Evolutionary conservation across 805 yeast species (phyloP).

Genomic region (Starmera pachycereana): DNA sequence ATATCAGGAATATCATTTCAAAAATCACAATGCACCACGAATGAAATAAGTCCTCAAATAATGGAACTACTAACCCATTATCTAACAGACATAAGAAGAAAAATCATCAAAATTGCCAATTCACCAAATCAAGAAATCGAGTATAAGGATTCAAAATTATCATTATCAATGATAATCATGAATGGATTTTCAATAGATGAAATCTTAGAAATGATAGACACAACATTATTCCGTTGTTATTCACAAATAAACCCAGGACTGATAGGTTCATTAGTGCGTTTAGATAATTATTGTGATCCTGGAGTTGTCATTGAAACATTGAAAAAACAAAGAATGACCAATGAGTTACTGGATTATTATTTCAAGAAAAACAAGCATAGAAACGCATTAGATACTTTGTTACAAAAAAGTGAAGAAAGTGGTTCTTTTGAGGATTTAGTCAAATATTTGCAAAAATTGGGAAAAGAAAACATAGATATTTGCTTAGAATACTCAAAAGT

Average conservation of each 20-base stretch:
- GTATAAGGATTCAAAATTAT: slow-evolving; percentile 13
- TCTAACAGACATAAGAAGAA: slow-evolving; percentile 40
- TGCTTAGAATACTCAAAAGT: slow-evolving; percentile 47
- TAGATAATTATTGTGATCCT: slow-evolving; percentile 65
- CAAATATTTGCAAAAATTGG: slow-evolving; percentile 48
- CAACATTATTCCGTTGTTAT: slow-evolving; percentile 70
- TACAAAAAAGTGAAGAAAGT: slow-evolving; percentile 19
- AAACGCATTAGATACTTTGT: slow-evolving; percentile 56
- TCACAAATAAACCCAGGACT: slow-evolving; percentile 56
- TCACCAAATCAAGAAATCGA: slow-evolving; percentile 5
- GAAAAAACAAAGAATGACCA: slow-evolving; percentile 34
- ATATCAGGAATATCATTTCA: slow-evolving; percentile 15
- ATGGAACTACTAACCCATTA: slow-evolving; percentile 26
- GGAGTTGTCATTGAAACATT: slow-evolving; percentile 48
- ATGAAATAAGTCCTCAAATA: slow-evolving; percentile 6
- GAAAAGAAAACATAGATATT: slow-evolving; percentile 36
- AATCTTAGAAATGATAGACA: slow-evolving; percentile 48
- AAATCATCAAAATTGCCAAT: slow-evolving; percentile 22
- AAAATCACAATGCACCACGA: background rate
- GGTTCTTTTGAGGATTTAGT: slow-evolving; percentile 19
- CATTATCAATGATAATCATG: slow-evolving; percentile 6
- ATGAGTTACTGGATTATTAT: slow-evolving; percentile 72
- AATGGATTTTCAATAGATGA: slow-evolving; percentile 21
- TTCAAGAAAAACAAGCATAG: slow-evolving; percentile 50
- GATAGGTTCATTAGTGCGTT: slow-evolving; percentile 73